Conservation (phyloP, 2,329 filamentous ascomycete genomes). For the Diaporthe citriasiana region DNA sequence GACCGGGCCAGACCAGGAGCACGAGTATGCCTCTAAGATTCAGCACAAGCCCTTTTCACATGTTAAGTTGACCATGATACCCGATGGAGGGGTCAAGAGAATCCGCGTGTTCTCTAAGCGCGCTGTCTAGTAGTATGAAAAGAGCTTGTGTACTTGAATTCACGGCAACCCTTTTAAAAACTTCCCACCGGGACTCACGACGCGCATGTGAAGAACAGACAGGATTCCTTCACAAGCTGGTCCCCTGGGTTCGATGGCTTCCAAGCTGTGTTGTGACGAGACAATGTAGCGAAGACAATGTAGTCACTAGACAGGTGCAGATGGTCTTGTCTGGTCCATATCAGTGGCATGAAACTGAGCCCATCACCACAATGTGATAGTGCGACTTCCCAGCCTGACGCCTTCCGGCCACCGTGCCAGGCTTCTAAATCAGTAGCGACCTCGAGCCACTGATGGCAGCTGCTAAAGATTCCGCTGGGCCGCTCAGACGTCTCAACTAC, state of each 20-base stretch:
- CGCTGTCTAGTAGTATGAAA: conserved; percentile 46
- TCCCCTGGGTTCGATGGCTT: not conserved
- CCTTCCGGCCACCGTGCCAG: not conserved
- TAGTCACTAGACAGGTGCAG: not conserved
- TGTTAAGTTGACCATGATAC: conserved; percentile 92
- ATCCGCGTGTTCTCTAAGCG: conserved; percentile 82
- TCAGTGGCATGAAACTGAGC: not conserved
- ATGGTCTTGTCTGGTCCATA: not conserved
- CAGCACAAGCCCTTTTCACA: conserved; percentile 78
- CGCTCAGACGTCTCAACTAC: not conserved
- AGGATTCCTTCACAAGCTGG: not conserved
- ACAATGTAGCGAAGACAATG: not conserved
- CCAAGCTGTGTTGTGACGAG: not conserved
- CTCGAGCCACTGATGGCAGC: not conserved
- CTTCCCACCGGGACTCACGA: not conserved
- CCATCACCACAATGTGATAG: not conserved
- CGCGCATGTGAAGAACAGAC: not conserved
- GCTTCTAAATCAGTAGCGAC: not conserved
- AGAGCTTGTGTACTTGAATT: not conserved
- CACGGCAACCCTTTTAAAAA: not conserved
- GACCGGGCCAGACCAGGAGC: conserved; percentile 80
- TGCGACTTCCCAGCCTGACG: not conserved
- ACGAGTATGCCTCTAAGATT: conserved; percentile 71
- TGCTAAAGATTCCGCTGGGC: not conserved
- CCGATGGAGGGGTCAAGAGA: conserved; percentile 92